Conservation (phyloP, 768 basidiomycete species). For the Lentinula guzmanii region DNA sequence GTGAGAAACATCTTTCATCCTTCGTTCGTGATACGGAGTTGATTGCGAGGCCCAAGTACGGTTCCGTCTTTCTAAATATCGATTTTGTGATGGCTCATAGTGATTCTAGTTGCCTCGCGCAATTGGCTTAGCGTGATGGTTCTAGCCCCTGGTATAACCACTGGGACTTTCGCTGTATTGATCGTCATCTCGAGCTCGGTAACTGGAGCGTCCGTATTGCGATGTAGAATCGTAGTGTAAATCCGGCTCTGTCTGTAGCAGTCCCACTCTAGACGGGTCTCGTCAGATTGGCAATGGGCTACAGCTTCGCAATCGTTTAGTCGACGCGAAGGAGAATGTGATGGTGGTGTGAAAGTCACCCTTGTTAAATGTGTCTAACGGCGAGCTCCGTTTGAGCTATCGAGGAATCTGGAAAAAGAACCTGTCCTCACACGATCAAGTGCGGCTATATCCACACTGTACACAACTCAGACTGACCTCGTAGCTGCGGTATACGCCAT, state of each 20-base stretch:
- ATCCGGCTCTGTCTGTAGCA: not conserved
- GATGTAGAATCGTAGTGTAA: not conserved
- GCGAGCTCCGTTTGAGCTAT: too few species aligned
- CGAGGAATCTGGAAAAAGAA: too few species aligned
- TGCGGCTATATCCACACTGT: too few species aligned
- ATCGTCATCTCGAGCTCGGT: not conserved
- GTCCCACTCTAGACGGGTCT: not conserved
- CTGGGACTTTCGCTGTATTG: not conserved
- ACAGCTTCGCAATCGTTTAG: not conserved
- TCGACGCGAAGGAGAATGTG: not conserved
- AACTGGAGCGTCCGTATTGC: not conserved
- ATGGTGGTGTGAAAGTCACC: conserved; percentile 11
- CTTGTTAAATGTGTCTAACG: conserved; percentile 29
- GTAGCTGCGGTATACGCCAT: too few species aligned
- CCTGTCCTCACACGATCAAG: too few species aligned
- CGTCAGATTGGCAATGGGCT: not conserved
- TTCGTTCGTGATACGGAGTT: not conserved
- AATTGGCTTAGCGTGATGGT: not conserved
- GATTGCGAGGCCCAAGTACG: not conserved
- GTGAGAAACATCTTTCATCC: not conserved
- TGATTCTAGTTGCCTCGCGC: not conserved
- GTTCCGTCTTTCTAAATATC: not conserved
- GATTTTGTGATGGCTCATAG: not conserved
- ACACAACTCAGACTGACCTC: too few species aligned
- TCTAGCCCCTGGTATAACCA: not conserved